These are phyloP conservation scores for Letharia columbiana DNA, from an alignment of 495 filamentous ascomycete species.

Conservation along the genomic window DNA sequence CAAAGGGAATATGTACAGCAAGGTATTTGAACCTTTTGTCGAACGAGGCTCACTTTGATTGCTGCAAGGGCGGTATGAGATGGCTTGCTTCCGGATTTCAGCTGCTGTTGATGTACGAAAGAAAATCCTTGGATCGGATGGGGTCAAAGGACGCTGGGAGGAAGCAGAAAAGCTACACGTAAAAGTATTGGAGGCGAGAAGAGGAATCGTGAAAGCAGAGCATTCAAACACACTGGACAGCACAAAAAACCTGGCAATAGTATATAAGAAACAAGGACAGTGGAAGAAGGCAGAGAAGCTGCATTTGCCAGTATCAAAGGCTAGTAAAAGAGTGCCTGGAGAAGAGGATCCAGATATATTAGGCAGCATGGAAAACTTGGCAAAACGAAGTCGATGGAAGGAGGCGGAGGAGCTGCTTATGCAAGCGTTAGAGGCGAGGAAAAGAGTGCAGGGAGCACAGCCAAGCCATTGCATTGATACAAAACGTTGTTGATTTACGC, in stretches of 20 bases:
- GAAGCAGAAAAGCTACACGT: background rate
- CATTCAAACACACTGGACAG: constrained; percentile 28
- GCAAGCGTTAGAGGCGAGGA: background rate
- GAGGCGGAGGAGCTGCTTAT: background rate
- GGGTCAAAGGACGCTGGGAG: background rate
- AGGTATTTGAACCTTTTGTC: constrained; percentile 6
- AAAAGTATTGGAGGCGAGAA: background rate
- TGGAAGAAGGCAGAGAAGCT: constrained; percentile 29
- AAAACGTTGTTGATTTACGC: constrained; percentile 1
- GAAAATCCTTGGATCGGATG: constrained; percentile 22
- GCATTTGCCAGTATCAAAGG: constrained; percentile 21
- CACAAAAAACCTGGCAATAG: constrained; percentile 24
- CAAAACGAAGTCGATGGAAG: background rate
- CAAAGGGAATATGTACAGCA: background rate
- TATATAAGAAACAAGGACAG: constrained; percentile 24
- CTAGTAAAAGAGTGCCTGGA: constrained; percentile 21
- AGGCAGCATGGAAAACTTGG: constrained; percentile 1
- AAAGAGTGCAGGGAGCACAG: constrained; percentile 1
- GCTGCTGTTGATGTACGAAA: constrained; percentile 11
- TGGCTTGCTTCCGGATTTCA: constrained; percentile 22
- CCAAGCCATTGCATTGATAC: constrained; percentile 3
- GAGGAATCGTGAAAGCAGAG: constrained; percentile 23
- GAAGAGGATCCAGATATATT: constrained; percentile 24
- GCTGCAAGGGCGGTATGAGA: constrained; percentile 20
- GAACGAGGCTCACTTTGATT: constrained; percentile 5